Evolutionary conservation across 768 basidiomycete species (phyloP), one percentile per base, ranked within the genome.

Genomic region (Suillus lakei): DNA sequence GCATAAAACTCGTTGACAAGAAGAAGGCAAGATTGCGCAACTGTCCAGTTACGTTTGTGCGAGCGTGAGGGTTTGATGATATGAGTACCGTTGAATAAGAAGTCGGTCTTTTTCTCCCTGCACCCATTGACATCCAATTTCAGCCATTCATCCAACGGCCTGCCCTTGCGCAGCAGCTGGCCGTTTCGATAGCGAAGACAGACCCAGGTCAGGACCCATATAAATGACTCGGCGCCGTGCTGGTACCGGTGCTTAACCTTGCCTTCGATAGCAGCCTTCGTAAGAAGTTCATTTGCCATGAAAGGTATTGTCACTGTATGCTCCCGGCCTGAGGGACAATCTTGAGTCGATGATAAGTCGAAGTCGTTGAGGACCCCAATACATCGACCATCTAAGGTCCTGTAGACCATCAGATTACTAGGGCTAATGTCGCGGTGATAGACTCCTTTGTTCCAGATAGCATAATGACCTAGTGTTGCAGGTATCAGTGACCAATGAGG

Each of bases 241-340:
- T 3, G 18, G 8, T 60, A 63, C 38, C 60, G 8, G 30, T 61
- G 38, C 55, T 54, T 7, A 9, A 63, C 18, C 36, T 63, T 28
- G 34, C 62, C 62, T 30, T 60, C 18, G 1, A 43, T 32, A 30
- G 23, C 36, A 0, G 2, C 16, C 23, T 38, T 1, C 2, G 12
- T 16, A 4, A 62, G 50, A 8, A 65, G 51, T 18, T 62, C 63
- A 0, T 61, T 30, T 2, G 67, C 51, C 67, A 69, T 69, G 63
- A 64, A 69, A 2, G 68, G 67, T 13, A 58, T 32, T n/a, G 68
- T 68, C n/a, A 63, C 67, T n/a, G 68, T 67, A 32, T 63, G 60
- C 50, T 65, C 56, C 2, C 34, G 30, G 34, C 21, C 12, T 3
- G 13, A 8, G 21, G 39, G 36, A 36, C 28, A 28, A 32, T 55